phyloP scores from a whole-genome alignment of 1,284 basidiomycete genomes.

The Farysia itapuensis region DNA sequence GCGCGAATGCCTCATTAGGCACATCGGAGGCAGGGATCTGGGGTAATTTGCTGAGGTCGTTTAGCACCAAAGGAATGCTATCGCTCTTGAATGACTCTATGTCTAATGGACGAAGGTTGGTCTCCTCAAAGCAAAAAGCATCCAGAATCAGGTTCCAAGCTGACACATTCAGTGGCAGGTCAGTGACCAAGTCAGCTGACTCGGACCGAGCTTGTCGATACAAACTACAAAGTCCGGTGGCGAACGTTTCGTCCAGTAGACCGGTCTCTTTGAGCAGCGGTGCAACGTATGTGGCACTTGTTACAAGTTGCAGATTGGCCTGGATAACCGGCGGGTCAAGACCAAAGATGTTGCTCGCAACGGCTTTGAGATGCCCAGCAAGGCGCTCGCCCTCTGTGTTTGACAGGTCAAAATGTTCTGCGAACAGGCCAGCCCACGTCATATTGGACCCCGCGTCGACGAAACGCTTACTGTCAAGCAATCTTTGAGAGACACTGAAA shows the following conservation, averaged over 20 bases:
- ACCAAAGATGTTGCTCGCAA: slow-evolving; percentile 13
- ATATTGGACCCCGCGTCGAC: slow-evolving; percentile 29
- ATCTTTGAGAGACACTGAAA: slow-evolving; percentile 10
- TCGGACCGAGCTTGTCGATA: slow-evolving; percentile 21
- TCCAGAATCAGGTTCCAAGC: slow-evolving; percentile 31
- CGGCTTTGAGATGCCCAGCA: slow-evolving; percentile 6
- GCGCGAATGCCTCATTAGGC: not conserved
- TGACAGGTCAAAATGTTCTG: slow-evolving; percentile 8
- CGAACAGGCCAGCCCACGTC: slow-evolving; percentile 19
- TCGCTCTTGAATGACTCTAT: slow-evolving; percentile 28
- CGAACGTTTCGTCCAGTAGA: slow-evolving; percentile 28
- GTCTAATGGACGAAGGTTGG: slow-evolving; percentile 19
- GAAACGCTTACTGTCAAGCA: slow-evolving; percentile 9
- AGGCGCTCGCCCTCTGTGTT: not conserved
- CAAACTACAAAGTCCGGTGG: slow-evolving; percentile 13
- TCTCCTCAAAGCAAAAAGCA: slow-evolving; percentile 38
- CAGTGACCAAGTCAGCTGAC: slow-evolving; percentile 7
- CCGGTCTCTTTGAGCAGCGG: slow-evolving; percentile 19
- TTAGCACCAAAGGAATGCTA: slow-evolving; percentile 19
- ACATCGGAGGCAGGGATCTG: slow-evolving; percentile 1
- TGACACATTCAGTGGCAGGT: slow-evolving; percentile 13
- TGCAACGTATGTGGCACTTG: slow-evolving; percentile 24
- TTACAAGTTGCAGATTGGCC: slow-evolving; percentile 17
- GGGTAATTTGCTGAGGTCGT: slow-evolving; percentile 18
- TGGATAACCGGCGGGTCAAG: not conserved